A percentile compares a stretch with the other conserved stretches of the same genome.
Conservation (phyloP, 192 early-diverging fungal species). For the Irineochytrium annulatum region DNA sequence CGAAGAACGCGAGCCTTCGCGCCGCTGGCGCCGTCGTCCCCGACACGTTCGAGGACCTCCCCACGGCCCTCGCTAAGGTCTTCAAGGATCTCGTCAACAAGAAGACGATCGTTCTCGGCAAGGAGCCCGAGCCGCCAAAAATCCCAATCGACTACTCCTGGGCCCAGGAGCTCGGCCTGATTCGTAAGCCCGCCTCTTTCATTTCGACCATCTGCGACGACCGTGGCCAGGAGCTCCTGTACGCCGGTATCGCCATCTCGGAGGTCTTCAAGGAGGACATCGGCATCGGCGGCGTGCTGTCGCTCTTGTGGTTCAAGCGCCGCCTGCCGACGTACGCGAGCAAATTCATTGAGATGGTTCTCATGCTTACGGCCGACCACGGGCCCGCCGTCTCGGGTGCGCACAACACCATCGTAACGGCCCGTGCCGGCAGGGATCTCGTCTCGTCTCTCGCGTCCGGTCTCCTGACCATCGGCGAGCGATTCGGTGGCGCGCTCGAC, state of each 20-base stretch:
- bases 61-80: conserved; percentile 69
- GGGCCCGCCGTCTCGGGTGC: conserved; percentile 96
- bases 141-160: conserved; percentile 99
- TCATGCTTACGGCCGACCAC: conserved; percentile 99
- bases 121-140: conserved; percentile 94
- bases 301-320: conserved; percentile 98
- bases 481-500: conserved; percentile 96
- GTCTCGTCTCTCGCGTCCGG: conserved; percentile 92
- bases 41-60: conserved; percentile 93
- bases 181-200: conserved; percentile 97
- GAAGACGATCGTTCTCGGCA: conserved; percentile 61
- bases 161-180: conserved; percentile 97
- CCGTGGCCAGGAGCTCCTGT: conserved; percentile 97
- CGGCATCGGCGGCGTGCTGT: conserved; percentile 96
- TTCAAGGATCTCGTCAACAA: conserved; percentile 73
- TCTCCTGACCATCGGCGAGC: conserved; percentile 96
- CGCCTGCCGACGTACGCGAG: conserved; percentile 90
- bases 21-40: conserved; percentile 88
- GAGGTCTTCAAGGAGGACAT: conserved; percentile 99
- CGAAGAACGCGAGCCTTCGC: conserved; percentile 87
- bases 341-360: conserved; percentile 99
- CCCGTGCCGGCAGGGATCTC: conserved; percentile 97
- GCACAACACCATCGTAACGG: conserved; percentile 66
- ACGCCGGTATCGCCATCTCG: conserved; percentile 97
- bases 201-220: conserved; percentile 99